Conservation (phyloP, 2,329 filamentous ascomycete species). For the Fusarium hainanense region DNA sequence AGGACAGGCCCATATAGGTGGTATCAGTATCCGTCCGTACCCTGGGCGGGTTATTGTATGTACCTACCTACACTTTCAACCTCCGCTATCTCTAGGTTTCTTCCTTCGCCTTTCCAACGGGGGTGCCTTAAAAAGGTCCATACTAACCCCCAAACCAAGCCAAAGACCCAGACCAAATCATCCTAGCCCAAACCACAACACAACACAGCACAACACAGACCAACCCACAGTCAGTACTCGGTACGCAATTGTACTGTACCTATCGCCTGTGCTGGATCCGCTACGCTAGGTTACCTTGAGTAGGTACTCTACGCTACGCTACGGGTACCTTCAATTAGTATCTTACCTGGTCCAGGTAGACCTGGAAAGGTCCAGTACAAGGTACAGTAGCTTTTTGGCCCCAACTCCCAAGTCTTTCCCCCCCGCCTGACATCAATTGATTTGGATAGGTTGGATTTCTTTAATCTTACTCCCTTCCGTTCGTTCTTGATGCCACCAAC, state of each 20-base stretch:
- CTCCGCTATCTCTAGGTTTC: slow-evolving; percentile 6
- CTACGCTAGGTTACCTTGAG: not conserved
- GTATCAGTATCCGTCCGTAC: not conserved
- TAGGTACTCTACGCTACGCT: slow-evolving; percentile 8
- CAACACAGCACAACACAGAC: slow-evolving; percentile 1
- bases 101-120: not conserved
- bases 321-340: slow-evolving; percentile 28
- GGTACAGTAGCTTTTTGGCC: slow-evolving; percentile 21
- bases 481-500: slow-evolving; percentile 34
- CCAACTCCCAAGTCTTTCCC: slow-evolving; percentile 24
- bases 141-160: slow-evolving; percentile 1
- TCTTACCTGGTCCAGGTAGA: not conserved
- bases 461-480: slow-evolving; percentile 39
- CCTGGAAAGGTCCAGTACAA: not conserved
- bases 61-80: not conserved
- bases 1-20: not conserved
- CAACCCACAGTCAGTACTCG: not conserved
- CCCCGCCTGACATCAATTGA: slow-evolving; percentile 34
- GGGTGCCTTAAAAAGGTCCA: not conserved
- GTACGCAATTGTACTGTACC: not conserved
- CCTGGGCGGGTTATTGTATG: not conserved
- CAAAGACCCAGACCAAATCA: slow-evolving; percentile 4
- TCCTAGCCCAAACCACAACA: slow-evolving; percentile 4
- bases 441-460: slow-evolving; percentile 26
- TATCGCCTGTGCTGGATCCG: not conserved